A percentile compares a stretch with the other conserved stretches of the same genome.
Conservation (phyloP, 768 basidiomycete species). For the Leccinum barrowsii region DNA sequence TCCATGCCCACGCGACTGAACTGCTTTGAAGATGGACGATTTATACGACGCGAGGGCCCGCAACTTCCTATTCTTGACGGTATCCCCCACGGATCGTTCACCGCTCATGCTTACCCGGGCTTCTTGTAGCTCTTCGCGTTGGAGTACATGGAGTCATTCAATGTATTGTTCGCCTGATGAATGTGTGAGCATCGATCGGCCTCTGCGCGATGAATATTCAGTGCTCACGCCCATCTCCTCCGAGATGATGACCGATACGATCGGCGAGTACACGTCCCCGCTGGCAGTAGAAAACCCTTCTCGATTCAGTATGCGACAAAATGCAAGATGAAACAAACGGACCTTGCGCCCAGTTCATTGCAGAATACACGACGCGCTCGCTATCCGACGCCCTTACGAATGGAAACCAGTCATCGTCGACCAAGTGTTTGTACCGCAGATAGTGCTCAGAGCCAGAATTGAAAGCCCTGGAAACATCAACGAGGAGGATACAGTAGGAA, state of each 20-base stretch:
- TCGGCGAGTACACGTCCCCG: slow-evolving; percentile 40
- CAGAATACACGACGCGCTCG: slow-evolving; percentile 61
- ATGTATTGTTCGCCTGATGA: slow-evolving; percentile 56
- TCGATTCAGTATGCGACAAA: background rate
- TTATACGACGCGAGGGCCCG: too few species aligned
- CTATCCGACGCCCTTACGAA: slow-evolving; percentile 52
- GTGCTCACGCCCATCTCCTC: slow-evolving; percentile 42
- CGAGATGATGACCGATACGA: slow-evolving; percentile 52
- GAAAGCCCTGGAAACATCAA: slow-evolving; percentile 35
- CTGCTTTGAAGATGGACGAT: too few species aligned
- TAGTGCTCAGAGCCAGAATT: slow-evolving; percentile 52
- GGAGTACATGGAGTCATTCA: slow-evolving; percentile 65
- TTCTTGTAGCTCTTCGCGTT: slow-evolving; percentile 43
- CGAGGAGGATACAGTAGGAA: background rate
- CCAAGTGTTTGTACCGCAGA: slow-evolving; percentile 49
- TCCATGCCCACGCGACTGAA: too few species aligned
- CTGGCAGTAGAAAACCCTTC: slow-evolving; percentile 62
- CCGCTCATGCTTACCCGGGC: slow-evolving; percentile 31
- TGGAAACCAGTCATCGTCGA: slow-evolving; percentile 44
- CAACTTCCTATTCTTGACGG: too few species aligned
- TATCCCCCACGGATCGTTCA: too few species aligned
- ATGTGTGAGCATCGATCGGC: background rate
- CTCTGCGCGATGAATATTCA: background rate
- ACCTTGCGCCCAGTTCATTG: slow-evolving; percentile 70
- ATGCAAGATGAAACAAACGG: background rate